Conservation (phyloP, 495 filamentous ascomycete genomes). For the Hypoxylon fragiforme region DNA sequence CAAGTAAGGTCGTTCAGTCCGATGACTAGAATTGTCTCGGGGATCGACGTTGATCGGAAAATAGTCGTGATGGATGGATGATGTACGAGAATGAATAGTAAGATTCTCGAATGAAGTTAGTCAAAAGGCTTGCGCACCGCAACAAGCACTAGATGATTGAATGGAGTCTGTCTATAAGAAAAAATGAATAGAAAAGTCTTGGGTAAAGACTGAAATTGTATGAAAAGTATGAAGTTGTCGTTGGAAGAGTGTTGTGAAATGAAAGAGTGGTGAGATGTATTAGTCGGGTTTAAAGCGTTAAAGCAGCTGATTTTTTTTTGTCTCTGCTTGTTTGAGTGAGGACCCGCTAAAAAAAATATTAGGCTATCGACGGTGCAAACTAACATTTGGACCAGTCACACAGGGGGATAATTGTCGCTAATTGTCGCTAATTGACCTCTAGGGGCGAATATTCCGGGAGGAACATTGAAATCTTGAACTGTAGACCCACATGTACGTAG, state of each 20-base stretch:
- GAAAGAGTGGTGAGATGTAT: background rate
- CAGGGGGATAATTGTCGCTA: conserved; percentile 13
- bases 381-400: conserved; percentile 25
- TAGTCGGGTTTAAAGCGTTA: background rate
- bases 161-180: background rate
- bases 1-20: background rate
- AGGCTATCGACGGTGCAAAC: conserved; percentile 18
- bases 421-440: too few species aligned
- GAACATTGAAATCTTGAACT: conserved; percentile 30
- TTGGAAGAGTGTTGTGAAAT: conserved; percentile 1
- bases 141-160: background rate
- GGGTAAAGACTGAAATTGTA: background rate
- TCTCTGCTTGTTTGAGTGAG: conserved; percentile 8
- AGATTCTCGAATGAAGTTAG: background rate
- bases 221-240: conserved; percentile 7
- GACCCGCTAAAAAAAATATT: conserved; percentile 22
- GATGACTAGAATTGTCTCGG: too few species aligned
- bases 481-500: conserved; percentile 9
- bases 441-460: conserved; percentile 28
- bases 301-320: conserved; percentile 18
- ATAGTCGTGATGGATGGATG: conserved; percentile 1
- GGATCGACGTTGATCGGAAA: conserved; percentile 7
- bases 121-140: background rate
- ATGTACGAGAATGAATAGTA: conserved; percentile 3
- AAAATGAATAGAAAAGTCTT: background rate